Percentiles rank a stretch among this genome's conserved stretches.
Evolutionary conservation across 805 yeast species (phyloP).

Genomic region (Nakazawaea molendinolei): DNA sequence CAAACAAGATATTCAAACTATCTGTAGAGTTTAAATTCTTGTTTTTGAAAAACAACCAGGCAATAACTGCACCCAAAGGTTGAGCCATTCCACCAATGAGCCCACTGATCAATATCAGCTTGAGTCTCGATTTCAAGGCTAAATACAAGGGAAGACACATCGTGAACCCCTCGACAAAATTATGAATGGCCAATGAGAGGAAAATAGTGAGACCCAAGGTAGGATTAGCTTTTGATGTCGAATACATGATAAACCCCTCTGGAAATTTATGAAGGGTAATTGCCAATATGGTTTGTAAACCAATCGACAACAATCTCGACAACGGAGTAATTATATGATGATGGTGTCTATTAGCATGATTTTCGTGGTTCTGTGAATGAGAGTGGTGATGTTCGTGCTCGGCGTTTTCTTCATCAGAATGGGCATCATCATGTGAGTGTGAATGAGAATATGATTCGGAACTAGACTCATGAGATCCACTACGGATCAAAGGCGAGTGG

Average conservation of each 20-base stretch:
- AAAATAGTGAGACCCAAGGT: constrained; percentile 74
- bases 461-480: neutral
- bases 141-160: constrained; percentile 88
- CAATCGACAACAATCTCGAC: constrained; percentile 76
- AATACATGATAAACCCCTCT: constrained; percentile 87
- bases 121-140: constrained; percentile 53
- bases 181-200: constrained; percentile 80
- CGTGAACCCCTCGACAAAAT: constrained; percentile 89
- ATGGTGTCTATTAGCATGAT: constrained; percentile 47
- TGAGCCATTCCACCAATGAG: constrained; percentile 79
- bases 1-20: constrained; percentile 42
- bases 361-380: constrained; percentile 19
- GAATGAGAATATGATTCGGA: constrained; percentile 9
- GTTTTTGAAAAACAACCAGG: constrained; percentile 42
- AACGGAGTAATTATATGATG: constrained; percentile 76
- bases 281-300: constrained; percentile 85
- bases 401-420: neutral
- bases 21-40: constrained; percentile 29
- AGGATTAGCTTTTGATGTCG: constrained; percentile 63
- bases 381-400: constrained; percentile 6
- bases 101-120: constrained; percentile 62
- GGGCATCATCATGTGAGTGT: constrained; percentile 7
- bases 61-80: constrained; percentile 82
- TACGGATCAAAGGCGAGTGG: constrained; percentile 23
- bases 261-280: constrained; percentile 88